phyloP scores from a whole-genome alignment of 2,329 filamentous ascomycete genomes.

The Calycina herbarum region DNA sequence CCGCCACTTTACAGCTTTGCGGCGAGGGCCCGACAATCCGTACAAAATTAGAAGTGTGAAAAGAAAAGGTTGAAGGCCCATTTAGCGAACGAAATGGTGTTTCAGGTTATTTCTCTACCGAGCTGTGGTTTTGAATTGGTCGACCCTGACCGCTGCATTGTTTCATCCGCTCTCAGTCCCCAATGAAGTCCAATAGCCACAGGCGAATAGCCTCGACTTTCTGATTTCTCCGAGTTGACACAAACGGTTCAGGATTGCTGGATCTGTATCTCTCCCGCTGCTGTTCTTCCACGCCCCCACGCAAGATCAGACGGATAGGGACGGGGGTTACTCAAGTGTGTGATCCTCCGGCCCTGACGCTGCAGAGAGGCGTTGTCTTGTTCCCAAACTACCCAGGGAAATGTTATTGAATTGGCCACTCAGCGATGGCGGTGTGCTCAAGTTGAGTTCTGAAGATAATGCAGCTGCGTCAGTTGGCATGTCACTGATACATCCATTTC shows the following conservation, averaged over 20 bases:
- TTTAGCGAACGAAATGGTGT: slow-evolving; percentile 17
- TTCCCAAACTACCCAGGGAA: neutral
- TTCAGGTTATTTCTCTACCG: slow-evolving; percentile 20
- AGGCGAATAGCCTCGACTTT: slow-evolving; percentile 20
- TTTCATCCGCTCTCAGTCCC: slow-evolving; percentile 31
- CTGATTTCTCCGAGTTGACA: slow-evolving; percentile 13
- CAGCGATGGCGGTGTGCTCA: neutral
- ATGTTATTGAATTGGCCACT: slow-evolving; percentile 4
- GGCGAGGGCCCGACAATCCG: neutral
- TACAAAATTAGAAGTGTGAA: slow-evolving; percentile 22
- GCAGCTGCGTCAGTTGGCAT: neutral
- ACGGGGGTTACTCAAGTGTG: slow-evolving; percentile 18
- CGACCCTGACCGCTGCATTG: slow-evolving; percentile 25
- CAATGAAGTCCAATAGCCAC: slow-evolving; percentile 23
- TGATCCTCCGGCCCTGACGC: slow-evolving; percentile 27
- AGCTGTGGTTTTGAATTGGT: slow-evolving; percentile 24
- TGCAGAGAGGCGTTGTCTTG: neutral
- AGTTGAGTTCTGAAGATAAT: slow-evolving; percentile 2
- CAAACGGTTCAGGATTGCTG: neutral
- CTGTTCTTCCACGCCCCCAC: slow-evolving; percentile 3
- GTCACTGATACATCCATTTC: neutral
- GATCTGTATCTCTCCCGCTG: neutral
- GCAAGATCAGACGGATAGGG: slow-evolving; percentile 25
- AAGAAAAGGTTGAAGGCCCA: slow-evolving; percentile 9
- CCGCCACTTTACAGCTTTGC: neutral